A percentile compares a stretch with the other conserved stretches of the same genome.
Evolutionary conservation across 768 basidiomycete genomes (phyloP).

Genomic region (Rhizopogon vinicolor): DNA sequence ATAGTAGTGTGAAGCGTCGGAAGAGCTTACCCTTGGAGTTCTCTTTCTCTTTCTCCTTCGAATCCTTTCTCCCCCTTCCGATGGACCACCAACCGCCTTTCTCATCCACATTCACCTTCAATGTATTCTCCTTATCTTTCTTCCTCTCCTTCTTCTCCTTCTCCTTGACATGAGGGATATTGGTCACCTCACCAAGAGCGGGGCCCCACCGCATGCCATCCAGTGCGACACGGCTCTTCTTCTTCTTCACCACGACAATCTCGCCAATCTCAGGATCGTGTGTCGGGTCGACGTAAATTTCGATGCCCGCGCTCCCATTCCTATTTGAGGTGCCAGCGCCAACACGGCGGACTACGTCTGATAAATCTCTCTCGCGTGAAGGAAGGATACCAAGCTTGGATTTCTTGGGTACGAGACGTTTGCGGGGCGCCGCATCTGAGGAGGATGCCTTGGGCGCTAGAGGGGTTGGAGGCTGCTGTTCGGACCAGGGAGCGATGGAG

Average conservation of each 20-base stretch:
- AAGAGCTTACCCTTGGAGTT: slow-evolving; percentile 28
- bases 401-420: slow-evolving; percentile 68
- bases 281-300: slow-evolving; percentile 66
- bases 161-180: slow-evolving; percentile 32
- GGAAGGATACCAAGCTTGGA: slow-evolving; percentile 54
- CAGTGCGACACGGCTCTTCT: slow-evolving; percentile 58
- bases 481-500: slow-evolving; percentile 18
- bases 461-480: slow-evolving; percentile 9
- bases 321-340: slow-evolving; percentile 21
- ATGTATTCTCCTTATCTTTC: slow-evolving; percentile 26
- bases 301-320: slow-evolving; percentile 48
- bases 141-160: slow-evolving; percentile 32
- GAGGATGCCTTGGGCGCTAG: slow-evolving; percentile 24
- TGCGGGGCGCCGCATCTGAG: slow-evolving; percentile 24
- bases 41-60: slow-evolving; percentile 54
- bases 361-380: slow-evolving; percentile 42
- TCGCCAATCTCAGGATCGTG: slow-evolving; percentile 65
- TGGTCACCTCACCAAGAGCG: slow-evolving; percentile 57
- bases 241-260: slow-evolving; percentile 73
- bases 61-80: slow-evolving; percentile 68
- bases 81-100: slow-evolving; percentile 82
- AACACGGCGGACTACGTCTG: slow-evolving; percentile 55
- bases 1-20: background rate
- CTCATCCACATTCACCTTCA: slow-evolving; percentile 40
- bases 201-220: slow-evolving; percentile 52